phyloP scores from a whole-genome alignment of 2,329 filamentous ascomycete species.

The Xylariales sp. region DNA sequence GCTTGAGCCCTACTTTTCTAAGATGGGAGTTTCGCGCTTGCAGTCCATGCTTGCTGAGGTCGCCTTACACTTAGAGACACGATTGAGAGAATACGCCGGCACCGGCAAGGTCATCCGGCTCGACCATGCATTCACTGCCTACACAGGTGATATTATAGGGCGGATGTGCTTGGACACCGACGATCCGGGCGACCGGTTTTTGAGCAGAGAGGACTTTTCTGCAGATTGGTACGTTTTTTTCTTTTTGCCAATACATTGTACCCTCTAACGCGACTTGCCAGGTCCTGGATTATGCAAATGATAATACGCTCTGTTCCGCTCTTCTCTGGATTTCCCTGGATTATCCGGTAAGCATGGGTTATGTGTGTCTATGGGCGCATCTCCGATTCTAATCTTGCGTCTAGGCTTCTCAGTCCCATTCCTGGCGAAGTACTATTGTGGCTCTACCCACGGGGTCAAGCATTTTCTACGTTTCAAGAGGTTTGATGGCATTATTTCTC shows the following conservation, averaged over 20 bases:
- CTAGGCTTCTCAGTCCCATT: conserved; percentile 36
- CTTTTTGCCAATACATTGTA: neutral
- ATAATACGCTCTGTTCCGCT: conserved; percentile 43
- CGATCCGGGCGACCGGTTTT: conserved; percentile 36
- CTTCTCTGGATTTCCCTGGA: conserved; percentile 40
- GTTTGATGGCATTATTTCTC: conserved; percentile 7
- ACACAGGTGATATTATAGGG: conserved; percentile 37
- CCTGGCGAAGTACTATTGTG: conserved; percentile 29
- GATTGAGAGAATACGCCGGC: conserved; percentile 31
- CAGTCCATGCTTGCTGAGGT: conserved; percentile 35
- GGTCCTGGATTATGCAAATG: conserved; percentile 39
- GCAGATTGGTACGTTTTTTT: conserved; percentile 39
- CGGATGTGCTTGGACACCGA: conserved; percentile 38
- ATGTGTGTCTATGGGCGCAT: neutral
- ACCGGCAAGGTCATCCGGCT: conserved; percentile 35
- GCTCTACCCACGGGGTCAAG: conserved; percentile 33
- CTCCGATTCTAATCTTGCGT: neutral
- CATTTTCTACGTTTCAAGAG: conserved; percentile 31
- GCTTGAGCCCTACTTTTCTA: conserved; percentile 38
- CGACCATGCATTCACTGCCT: conserved; percentile 38
- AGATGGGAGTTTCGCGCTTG: conserved; percentile 32
- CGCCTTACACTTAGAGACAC: conserved; percentile 35
- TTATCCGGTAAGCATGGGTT: conserved; percentile 35
- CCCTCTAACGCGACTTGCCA: conserved; percentile 10
- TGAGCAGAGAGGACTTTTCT: conserved; percentile 40